A percentile compares a stretch with the other conserved stretches of the same genome.
These are phyloP conservation scores for Diplodia corticola DNA, from an alignment of 2,329 filamentous ascomycete species.

Conservation along the genomic window DNA sequence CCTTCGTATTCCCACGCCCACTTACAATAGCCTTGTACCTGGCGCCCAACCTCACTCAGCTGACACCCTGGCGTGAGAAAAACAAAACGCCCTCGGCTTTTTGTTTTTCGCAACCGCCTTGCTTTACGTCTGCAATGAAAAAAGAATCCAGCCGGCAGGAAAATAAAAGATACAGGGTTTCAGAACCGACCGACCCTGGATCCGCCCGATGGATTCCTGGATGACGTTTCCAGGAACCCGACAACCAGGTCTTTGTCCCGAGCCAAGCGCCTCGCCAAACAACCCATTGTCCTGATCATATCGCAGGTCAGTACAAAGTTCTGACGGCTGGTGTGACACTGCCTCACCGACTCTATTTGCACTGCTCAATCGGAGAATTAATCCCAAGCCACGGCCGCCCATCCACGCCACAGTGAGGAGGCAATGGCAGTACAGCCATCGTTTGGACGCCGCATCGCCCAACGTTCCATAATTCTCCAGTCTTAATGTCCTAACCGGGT, in stretches of 20 bases:
- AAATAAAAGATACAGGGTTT: not conserved
- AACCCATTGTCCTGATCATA: not conserved
- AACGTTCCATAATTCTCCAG: not conserved
- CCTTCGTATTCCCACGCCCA: slow-evolving; percentile 2
- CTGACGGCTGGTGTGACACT: slow-evolving; percentile 16
- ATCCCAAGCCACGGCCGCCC: slow-evolving; percentile 6
- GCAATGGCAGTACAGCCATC: not conserved
- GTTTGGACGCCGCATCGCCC: slow-evolving; percentile 2
- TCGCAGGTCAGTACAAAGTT: slow-evolving; percentile 5
- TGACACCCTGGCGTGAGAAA: not conserved
- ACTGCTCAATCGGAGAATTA: slow-evolving; percentile 19
- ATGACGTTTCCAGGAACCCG: not conserved
- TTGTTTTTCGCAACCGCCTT: not conserved
- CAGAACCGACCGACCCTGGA: not conserved
- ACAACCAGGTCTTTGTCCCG: slow-evolving; percentile 13
- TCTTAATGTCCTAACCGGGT: slow-evolving; percentile 14
- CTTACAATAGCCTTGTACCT: not conserved
- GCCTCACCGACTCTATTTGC: slow-evolving; percentile 6
- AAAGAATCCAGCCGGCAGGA: not conserved
- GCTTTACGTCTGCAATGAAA: not conserved
- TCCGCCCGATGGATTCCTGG: not conserved
- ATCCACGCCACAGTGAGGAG: not conserved
- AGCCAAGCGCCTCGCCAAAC: not conserved
- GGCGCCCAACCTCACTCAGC: slow-evolving; percentile 3
- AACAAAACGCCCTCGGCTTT: not conserved